phyloP scores from a whole-genome alignment of 2,329 filamentous ascomycete genomes.

The Mollisia scopiformis region DNA sequence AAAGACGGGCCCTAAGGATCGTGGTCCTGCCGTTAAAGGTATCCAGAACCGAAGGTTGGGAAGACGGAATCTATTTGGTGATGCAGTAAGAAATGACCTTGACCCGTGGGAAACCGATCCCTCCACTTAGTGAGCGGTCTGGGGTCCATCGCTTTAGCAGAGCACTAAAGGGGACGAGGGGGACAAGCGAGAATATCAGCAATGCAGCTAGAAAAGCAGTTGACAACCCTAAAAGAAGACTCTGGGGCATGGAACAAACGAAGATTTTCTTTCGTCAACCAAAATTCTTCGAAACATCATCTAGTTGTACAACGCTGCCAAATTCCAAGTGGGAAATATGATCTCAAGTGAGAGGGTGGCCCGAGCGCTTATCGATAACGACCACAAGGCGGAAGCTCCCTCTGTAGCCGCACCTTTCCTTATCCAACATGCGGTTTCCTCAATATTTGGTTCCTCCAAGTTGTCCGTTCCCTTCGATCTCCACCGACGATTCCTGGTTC shows the following conservation, averaged over 20 bases:
- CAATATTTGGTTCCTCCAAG: neutral
- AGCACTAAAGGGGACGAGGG: neutral
- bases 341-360: too few relatives aligned
- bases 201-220: neutral
- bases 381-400: too few relatives aligned
- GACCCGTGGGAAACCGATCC: neutral
- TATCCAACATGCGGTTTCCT: too few relatives aligned
- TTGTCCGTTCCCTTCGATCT: neutral
- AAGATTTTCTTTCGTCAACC: neutral
- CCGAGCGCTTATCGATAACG: too few relatives aligned
- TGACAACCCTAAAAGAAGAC: neutral
- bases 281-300: too few relatives aligned
- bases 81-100: neutral
- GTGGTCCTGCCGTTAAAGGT: slow-evolving; percentile 5
- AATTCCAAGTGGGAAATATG: too few relatives aligned
- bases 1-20: neutral
- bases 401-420: too few relatives aligned
- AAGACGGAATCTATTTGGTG: neutral
- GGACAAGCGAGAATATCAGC: neutral
- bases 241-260: neutral
- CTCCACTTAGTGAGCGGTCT: too few relatives aligned
- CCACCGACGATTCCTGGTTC: neutral
- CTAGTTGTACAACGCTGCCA: too few relatives aligned
- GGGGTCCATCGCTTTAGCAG: neutral
- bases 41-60: neutral